Evolutionary conservation across 805 yeast species (phyloP).

Genomic region (Pichia membranifaciens): DNA sequence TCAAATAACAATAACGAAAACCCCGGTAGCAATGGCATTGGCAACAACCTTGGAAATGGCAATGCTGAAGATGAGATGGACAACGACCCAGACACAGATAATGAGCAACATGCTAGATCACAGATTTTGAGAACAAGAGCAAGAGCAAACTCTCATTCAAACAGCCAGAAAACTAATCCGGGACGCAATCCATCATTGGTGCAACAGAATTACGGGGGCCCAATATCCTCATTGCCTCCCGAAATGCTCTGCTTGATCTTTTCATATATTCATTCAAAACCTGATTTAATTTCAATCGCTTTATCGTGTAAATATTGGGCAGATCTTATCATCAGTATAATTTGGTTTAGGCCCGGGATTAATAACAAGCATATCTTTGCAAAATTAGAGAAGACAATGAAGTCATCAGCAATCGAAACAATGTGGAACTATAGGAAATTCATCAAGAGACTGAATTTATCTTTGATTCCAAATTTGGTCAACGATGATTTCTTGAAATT

Average conservation of each 20-base stretch:
- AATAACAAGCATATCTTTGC: constrained; percentile 43
- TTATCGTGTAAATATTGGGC: constrained; percentile 82
- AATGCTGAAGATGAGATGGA: constrained; percentile 22
- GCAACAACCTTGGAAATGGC: neutral
- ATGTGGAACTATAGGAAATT: constrained; percentile 62
- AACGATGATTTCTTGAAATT: constrained; percentile 56
- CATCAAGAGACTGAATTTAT: constrained; percentile 74
- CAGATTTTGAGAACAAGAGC: constrained; percentile 25
- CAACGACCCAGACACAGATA: constrained; percentile 30
- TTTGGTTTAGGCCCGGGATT: constrained; percentile 85
- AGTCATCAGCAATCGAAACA: constrained; percentile 40
- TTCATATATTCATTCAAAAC: constrained; percentile 53
- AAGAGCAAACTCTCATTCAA: constrained; percentile 8
- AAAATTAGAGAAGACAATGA: constrained; percentile 53
- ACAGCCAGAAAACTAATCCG: neutral
- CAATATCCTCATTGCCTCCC: constrained; percentile 46
- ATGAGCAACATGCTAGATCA: constrained; percentile 28
- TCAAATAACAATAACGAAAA: neutral
- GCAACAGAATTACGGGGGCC: constrained; percentile 16
- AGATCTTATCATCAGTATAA: constrained; percentile 63
- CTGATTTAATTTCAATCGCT: constrained; percentile 55
- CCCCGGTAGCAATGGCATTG: neutral
- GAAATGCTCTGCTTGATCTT: constrained; percentile 62
- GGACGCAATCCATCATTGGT: neutral
- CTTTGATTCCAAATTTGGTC: constrained; percentile 63